phyloP scores from a whole-genome alignment of 768 basidiomycete genomes.

The Phaffia tasmanica region DNA sequence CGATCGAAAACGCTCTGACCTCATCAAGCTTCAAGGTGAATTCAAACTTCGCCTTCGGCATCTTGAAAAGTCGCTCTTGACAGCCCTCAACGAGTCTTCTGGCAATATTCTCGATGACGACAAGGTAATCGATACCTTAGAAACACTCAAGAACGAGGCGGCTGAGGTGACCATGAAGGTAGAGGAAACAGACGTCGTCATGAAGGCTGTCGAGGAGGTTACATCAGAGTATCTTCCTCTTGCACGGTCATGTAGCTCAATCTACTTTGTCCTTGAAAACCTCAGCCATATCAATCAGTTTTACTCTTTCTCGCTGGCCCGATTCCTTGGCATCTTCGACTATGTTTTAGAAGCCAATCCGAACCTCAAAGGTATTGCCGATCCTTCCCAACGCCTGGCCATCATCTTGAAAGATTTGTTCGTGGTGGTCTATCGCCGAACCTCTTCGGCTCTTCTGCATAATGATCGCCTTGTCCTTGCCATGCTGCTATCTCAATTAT shows the following conservation, averaged over 20 bases:
- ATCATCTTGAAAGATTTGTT: constrained; percentile 81
- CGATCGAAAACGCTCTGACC: constrained; percentile 84
- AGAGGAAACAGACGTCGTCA: constrained; percentile 88
- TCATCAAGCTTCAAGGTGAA: constrained; percentile 97
- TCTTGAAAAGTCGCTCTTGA: constrained; percentile 79
- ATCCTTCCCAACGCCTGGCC: constrained; percentile 59
- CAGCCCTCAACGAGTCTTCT: constrained; percentile 89
- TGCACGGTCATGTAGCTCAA: constrained; percentile 88
- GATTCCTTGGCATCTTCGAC: constrained; percentile 98
- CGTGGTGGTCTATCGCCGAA: constrained; percentile 73
- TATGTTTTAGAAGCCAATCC: constrained; percentile 78
- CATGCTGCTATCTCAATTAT: constrained; percentile 78
- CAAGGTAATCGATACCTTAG: constrained; percentile 82
- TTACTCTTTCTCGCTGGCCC: constrained; percentile 93
- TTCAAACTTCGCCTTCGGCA: constrained; percentile 86
- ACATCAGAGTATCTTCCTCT: constrained; percentile 88
- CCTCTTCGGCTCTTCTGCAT: constrained; percentile 79
- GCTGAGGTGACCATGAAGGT: constrained; percentile 92
- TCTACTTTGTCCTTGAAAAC: constrained; percentile 95
- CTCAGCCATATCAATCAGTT: constrained; percentile 90
- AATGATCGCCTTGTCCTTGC: constrained; percentile 84
- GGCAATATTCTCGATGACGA: constrained; percentile 98
- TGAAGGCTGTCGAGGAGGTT: constrained; percentile 92
- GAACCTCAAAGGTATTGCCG: constrained; percentile 65
- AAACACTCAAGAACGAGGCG: constrained; percentile 89